A percentile compares a stretch with the other conserved stretches of the same genome.
Evolutionary conservation across 768 basidiomycete genomes (phyloP).

Genomic region (Psilocybe subaeruginosa): DNA sequence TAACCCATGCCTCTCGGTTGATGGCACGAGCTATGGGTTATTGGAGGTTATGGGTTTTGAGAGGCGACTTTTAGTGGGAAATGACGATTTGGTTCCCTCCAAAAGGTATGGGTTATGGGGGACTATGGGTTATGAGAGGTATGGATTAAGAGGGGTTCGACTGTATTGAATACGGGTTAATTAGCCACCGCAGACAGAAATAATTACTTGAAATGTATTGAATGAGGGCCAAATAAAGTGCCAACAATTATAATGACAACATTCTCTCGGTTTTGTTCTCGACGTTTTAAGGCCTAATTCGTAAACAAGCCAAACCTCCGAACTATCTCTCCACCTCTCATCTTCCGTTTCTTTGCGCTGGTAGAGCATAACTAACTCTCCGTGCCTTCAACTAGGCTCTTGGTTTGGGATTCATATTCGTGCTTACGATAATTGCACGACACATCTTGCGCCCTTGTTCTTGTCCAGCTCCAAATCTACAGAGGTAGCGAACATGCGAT

Average conservation of each 20-base stretch:
- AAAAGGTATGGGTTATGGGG: too few species aligned
- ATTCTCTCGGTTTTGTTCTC: background rate
- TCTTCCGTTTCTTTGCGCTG: background rate
- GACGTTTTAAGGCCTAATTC: background rate
- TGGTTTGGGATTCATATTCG: background rate
- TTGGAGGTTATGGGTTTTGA: too few species aligned
- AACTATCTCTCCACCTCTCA: background rate
- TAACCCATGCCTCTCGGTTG: too few species aligned
- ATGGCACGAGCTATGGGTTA: too few species aligned
- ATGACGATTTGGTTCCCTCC: too few species aligned
- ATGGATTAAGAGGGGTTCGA: too few species aligned
- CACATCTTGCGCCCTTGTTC: background rate
- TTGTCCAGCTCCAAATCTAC: background rate
- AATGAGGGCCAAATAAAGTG: background rate
- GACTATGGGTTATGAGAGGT: too few species aligned
- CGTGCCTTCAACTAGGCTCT: background rate
- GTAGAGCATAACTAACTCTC: background rate
- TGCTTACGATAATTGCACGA: background rate
- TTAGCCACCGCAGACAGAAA: background rate
- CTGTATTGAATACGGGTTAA: too few species aligned
- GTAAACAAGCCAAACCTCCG: background rate
- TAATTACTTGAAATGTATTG: background rate
- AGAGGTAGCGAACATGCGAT: slow-evolving; percentile 44
- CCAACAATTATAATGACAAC: background rate
- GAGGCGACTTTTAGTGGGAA: too few species aligned